Evolutionary conservation across 148 eudicot genomes (phyloP).

Genomic region (Polygonum aviculare): DNA sequence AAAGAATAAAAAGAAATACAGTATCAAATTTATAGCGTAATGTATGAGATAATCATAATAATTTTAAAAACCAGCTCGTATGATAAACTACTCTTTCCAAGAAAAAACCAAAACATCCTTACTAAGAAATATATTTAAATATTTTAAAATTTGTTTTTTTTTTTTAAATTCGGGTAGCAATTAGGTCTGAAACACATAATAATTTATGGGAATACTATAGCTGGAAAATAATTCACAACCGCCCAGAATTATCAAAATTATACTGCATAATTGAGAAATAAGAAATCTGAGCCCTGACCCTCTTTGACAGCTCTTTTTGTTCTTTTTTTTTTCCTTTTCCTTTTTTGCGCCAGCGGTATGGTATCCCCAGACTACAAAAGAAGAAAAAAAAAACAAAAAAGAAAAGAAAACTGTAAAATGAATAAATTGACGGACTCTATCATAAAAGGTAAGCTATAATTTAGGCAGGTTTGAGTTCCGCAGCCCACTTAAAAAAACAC

Average conservation of each 20-base stretch:
- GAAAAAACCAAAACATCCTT: no score
- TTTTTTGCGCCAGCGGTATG: conserved; percentile 12
- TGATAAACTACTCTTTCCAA: no score
- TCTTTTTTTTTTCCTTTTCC: background rate
- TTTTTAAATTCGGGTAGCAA: background rate
- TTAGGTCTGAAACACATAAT: background rate
- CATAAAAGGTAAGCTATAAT: conserved; percentile 16
- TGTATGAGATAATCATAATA: no score
- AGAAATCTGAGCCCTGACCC: background rate
- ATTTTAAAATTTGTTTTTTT: background rate
- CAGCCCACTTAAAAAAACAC: background rate
- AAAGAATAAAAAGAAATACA: no score
- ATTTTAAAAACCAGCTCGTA: no score
- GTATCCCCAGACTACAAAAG: background rate
- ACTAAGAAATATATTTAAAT: no score
- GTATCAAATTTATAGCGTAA: no score
- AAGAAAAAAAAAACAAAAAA: background rate
- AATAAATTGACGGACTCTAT: conserved; percentile 13
- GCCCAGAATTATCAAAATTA: background rate
- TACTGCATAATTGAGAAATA: background rate
- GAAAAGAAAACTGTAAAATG: background rate
- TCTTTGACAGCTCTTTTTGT: background rate
- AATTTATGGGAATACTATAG: background rate
- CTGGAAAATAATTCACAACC: background rate
- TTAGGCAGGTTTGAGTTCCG: conserved; percentile 13